Base-by-base conservation (phyloP, 768 basidiomycete genomes). In the Xerocomellus intermedius region DNA sequence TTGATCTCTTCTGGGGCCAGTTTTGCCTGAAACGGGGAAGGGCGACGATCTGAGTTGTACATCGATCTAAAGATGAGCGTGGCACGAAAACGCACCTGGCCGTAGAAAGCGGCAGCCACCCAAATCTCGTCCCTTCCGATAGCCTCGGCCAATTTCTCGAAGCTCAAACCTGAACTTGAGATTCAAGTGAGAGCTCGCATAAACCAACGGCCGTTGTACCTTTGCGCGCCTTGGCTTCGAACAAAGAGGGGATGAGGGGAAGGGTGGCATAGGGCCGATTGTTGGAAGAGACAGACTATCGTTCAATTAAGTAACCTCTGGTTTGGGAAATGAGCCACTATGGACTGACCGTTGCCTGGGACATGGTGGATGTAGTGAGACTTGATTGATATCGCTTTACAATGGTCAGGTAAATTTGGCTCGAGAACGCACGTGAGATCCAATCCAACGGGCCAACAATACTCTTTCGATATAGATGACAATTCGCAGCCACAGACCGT, bases 71-170 rank as follows among this genome's bases (percentile, higher is more conserved):
- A 32, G 30, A 2, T 21, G 55, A 49, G 12, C 26, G 19, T 39
- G 13, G n/a, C 36, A 12, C 22, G 38, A 49, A 26, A 42, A 61
- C 73, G 21, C 55, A 87, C 87, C 75, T 91, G 90, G 8, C 85
- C 90, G 61, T 90, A 91, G 71, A 93, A 89, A 45, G 84, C 83
- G 7, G 90, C 82, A 4, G 90, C 90, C 24, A 91, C 78, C 88
- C 89, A 93, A 24, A 92, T 78, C 64, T 93, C 91, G 65, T 90
- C 86, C 66, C 79, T 84, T 22, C 79, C 82, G 50, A 93, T 79
- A 8, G 75, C 76, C 54, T 84, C 74, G 12, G 79, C 89, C 59
- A 93, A 81, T 37, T 81, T 74, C 53, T 84, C 87, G 57, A 91
- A 93, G 14, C 85, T 84, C 56, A 86, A 60, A 16, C 84, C 87